These are phyloP conservation scores for Larix kaempferi DNA, from an alignment of 75 land plant genomes.

Conservation along the genomic window DNA sequence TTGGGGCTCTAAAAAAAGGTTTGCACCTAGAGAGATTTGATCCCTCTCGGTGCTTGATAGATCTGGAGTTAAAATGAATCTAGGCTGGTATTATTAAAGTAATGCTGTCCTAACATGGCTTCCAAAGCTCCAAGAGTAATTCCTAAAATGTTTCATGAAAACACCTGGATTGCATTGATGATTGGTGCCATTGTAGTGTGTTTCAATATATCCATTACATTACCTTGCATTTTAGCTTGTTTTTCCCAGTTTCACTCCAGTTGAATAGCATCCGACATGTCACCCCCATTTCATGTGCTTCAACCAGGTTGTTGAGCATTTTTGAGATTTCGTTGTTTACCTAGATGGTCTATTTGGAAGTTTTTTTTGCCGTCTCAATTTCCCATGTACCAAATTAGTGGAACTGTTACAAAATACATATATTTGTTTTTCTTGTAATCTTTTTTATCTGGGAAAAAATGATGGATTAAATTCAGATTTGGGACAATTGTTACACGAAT, in stretches of 20 bases:
- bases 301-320: background rate
- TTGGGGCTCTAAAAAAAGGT: too few species aligned
- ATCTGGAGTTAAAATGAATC: too few species aligned
- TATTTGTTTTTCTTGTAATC: background rate
- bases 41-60: too few species aligned
- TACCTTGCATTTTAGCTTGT: background rate
- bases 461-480: background rate
- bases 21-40: too few species aligned
- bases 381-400: background rate
- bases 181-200: background rate
- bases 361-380: background rate
- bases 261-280: background rate
- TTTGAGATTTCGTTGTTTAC: background rate
- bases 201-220: background rate
- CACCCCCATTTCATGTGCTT: too few species aligned
- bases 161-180: background rate
- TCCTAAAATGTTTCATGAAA: too few species aligned
- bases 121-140: too few species aligned
- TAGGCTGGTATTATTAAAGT: too few species aligned
- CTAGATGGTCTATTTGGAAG: background rate
- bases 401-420: background rate
- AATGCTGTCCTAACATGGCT: too few species aligned
- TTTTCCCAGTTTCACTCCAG: background rate
- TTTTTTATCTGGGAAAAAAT: background rate
- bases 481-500: background rate